Evolutionary conservation across 2,329 filamentous ascomycete species (phyloP).

Genomic region (Penicillium psychrosexuale): DNA sequence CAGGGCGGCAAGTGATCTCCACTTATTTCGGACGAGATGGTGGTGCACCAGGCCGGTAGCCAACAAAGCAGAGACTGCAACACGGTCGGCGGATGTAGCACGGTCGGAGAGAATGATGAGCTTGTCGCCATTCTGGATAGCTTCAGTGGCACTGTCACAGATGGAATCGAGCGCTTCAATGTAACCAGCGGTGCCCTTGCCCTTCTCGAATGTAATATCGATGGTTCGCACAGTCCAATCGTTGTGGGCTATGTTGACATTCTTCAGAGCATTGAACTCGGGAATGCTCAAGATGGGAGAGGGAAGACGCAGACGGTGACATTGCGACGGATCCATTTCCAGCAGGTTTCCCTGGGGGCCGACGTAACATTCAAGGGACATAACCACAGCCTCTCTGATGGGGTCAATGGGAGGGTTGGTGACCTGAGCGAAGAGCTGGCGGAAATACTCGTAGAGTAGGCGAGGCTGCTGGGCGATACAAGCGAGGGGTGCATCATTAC

Average conservation of each 20-base stretch:
- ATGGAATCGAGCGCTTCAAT: constrained; percentile 83
- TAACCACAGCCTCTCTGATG: constrained; percentile 94
- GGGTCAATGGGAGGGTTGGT: constrained; percentile 97
- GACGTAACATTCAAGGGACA: constrained; percentile 95
- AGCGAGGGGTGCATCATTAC: constrained; percentile 89
- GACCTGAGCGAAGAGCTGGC: constrained; percentile 94
- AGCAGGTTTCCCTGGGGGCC: constrained; percentile 92
- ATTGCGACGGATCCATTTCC: constrained; percentile 89
- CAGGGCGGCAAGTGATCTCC: constrained; percentile 82
- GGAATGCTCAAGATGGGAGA: constrained; percentile 86
- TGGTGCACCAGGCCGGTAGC: constrained; percentile 94
- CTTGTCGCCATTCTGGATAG: constrained; percentile 77
- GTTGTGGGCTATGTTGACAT: constrained; percentile 67
- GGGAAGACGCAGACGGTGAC: constrained; percentile 76
- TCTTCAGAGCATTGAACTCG: constrained; percentile 84
- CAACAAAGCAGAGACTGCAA: constrained; percentile 79
- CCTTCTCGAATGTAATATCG: constrained; percentile 90
- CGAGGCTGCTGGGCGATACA: constrained; percentile 87
- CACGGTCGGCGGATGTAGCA: constrained; percentile 75
- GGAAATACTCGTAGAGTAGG: constrained; percentile 92
- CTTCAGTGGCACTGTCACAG: constrained; percentile 77
- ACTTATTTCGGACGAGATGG: constrained; percentile 91
- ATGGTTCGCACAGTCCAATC: constrained; percentile 87
- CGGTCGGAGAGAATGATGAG: constrained; percentile 88
- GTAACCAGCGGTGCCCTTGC: constrained; percentile 77